Evolutionary conservation across 1,284 basidiomycete species (phyloP).

Genomic region (Rhodotorula mucilaginosa): DNA sequence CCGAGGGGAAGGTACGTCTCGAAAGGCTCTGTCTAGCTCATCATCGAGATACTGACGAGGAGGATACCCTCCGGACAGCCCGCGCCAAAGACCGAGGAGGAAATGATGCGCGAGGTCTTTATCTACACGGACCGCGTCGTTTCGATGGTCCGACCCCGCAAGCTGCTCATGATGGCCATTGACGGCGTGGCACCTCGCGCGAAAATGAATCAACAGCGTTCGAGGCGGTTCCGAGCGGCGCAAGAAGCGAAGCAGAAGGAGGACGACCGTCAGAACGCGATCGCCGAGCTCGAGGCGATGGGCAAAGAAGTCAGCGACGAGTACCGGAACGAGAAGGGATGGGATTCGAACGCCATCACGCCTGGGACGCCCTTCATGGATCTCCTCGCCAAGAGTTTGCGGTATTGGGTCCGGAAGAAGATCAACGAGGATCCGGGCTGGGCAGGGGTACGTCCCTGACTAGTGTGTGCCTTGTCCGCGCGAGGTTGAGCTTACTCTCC

Average conservation of each 20-base stretch:
- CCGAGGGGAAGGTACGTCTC: constrained; percentile 76
- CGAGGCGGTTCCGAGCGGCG: constrained; percentile 87
- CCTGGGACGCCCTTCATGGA: constrained; percentile 97
- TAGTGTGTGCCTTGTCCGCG: background rate
- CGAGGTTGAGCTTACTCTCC: background rate
- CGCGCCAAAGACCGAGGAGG: constrained; percentile 93
- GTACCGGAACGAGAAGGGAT: constrained; percentile 77
- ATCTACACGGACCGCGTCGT: constrained; percentile 96
- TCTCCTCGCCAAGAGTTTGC: constrained; percentile 77
- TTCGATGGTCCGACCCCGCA: constrained; percentile 92
- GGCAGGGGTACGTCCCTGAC: constrained; percentile 66
- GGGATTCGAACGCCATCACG: constrained; percentile 99
- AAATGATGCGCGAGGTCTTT: constrained; percentile 99
- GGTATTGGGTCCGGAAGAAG: constrained; percentile 96
- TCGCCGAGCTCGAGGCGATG: constrained; percentile 88
- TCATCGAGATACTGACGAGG: background rate
- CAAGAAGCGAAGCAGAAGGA: constrained; percentile 95
- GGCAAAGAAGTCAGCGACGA: constrained; percentile 84
- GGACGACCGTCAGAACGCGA: constrained; percentile 73
- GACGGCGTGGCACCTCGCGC: constrained; percentile 97
- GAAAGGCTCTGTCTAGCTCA: background rate
- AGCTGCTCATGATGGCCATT: constrained; percentile 96
- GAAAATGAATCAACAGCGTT: constrained; percentile 99
- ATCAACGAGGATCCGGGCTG: constrained; percentile 93
- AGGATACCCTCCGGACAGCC: constrained; percentile 56